Evolutionary conservation across 768 basidiomycete genomes (phyloP).

Genomic region (Artomyces pyxidatus): DNA sequence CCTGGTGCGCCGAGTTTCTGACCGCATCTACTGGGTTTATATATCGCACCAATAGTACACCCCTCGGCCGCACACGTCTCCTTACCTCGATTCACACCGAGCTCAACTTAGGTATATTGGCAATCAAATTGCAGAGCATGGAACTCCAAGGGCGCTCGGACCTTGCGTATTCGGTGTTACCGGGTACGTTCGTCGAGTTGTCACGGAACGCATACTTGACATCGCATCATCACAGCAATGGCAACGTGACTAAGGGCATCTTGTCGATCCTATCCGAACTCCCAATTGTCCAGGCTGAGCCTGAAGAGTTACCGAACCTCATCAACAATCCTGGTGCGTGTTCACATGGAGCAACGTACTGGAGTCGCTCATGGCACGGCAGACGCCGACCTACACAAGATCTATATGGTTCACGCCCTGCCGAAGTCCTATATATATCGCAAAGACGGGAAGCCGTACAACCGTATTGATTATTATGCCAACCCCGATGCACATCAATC

Average conservation of each 20-base stretch:
- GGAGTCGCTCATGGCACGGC: conserved; percentile 2
- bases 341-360: too few species aligned
- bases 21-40: background rate
- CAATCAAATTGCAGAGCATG: conserved; percentile 40
- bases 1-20: conserved; percentile 38
- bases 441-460: conserved; percentile 47
- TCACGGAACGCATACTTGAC: background rate
- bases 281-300: conserved; percentile 50
- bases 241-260: conserved; percentile 77
- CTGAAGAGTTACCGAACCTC: conserved; percentile 48
- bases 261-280: conserved; percentile 66
- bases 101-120: conserved; percentile 50
- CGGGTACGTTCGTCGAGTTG: conserved; percentile 40
- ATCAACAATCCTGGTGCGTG: conserved; percentile 43
- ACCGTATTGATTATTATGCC: conserved; percentile 65
- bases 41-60: conserved; percentile 43
- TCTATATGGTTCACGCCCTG: conserved; percentile 69
- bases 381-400: conserved; percentile 55
- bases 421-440: conserved; percentile 63
- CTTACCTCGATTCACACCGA: conserved; percentile 47
- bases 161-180: conserved; percentile 80
- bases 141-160: conserved; percentile 56
- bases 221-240: conserved; percentile 43
- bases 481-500: conserved; percentile 59
- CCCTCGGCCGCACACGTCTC: conserved; percentile 71